Conservation (phyloP, 2,329 filamentous ascomycete species). For the Orbilia blumenaviensis region DNA sequence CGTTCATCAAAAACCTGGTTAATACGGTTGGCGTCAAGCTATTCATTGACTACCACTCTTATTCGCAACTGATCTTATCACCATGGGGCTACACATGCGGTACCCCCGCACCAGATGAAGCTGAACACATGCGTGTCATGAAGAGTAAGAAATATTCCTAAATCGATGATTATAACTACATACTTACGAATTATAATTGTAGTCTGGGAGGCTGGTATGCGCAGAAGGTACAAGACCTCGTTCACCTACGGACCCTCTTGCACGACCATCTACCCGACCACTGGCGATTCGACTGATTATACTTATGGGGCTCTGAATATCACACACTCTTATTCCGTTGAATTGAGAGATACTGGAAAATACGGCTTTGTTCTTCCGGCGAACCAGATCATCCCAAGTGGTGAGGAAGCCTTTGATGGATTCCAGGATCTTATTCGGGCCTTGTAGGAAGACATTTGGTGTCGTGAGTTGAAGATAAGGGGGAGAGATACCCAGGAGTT, state of each 20-base stretch:
- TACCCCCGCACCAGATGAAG: slow-evolving; percentile 18
- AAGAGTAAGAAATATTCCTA: slow-evolving; percentile 58
- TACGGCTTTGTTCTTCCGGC: slow-evolving; percentile 66
- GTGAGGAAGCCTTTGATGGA: slow-evolving; percentile 64
- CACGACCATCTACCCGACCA: slow-evolving; percentile 70
- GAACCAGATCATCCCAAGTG: slow-evolving; percentile 64
- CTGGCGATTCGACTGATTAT: slow-evolving; percentile 64
- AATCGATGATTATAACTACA: background rate
- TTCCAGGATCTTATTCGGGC: slow-evolving; percentile 59
- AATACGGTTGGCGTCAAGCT: slow-evolving; percentile 60
- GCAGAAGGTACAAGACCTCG: slow-evolving; percentile 66
- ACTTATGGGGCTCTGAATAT: slow-evolving; percentile 62
- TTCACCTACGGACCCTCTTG: slow-evolving; percentile 66
- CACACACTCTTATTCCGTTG: slow-evolving; percentile 64
- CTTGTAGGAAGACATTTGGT: slow-evolving; percentile 59
- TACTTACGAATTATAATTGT: slow-evolving; percentile 33
- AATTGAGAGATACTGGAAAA: slow-evolving; percentile 65
- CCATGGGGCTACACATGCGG: slow-evolving; percentile 44
- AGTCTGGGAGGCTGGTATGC: slow-evolving; percentile 65
- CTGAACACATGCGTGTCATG: slow-evolving; percentile 63
- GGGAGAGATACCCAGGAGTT: slow-evolving; percentile 34
- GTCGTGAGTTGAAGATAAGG: background rate
- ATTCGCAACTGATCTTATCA: slow-evolving; percentile 65
- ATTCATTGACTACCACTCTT: slow-evolving; percentile 74
- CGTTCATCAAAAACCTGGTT: slow-evolving; percentile 63